phyloP scores from a whole-genome alignment of 2,329 filamentous ascomycete genomes.

The Nemania sp. region DNA sequence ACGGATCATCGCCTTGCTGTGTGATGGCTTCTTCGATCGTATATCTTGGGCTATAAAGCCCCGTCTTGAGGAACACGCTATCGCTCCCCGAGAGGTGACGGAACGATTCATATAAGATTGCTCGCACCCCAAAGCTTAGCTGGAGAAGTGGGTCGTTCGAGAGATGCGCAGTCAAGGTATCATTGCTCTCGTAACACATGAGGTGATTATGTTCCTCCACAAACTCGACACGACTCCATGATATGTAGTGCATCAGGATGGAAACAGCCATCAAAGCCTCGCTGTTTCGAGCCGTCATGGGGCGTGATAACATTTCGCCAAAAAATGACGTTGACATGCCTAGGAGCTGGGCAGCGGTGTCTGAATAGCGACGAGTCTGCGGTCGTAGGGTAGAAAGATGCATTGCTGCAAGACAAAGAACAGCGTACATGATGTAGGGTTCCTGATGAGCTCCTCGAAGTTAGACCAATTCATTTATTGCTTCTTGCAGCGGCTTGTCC shows the following conservation, averaged over 20 bases:
- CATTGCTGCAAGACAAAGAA: slow-evolving; percentile 14
- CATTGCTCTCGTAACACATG: not conserved
- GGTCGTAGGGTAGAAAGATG: slow-evolving; percentile 11
- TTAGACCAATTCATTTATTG: not conserved
- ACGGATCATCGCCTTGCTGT: slow-evolving; percentile 4
- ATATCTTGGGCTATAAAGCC: slow-evolving; percentile 14
- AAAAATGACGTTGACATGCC: slow-evolving; percentile 4
- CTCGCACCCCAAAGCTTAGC: slow-evolving; percentile 14
- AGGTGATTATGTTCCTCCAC: not conserved
- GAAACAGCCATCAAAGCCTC: slow-evolving; percentile 12
- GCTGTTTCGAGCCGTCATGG: slow-evolving; percentile 5
- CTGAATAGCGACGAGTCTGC: slow-evolving; percentile 5
- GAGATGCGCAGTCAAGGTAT: not conserved
- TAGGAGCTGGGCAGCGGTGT: slow-evolving; percentile 2
- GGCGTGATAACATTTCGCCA: not conserved
- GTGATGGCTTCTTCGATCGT: slow-evolving; percentile 12
- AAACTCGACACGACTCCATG: slow-evolving; percentile 13
- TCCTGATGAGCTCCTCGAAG: not conserved
- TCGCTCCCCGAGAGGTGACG: slow-evolving; percentile 6
- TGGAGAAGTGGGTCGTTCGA: slow-evolving; percentile 17
- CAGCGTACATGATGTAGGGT: slow-evolving; percentile 13
- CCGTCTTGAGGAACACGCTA: slow-evolving; percentile 13
- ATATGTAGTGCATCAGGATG: slow-evolving; percentile 19
- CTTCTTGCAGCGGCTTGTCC: too few relatives aligned
- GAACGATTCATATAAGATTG: slow-evolving; percentile 7